Conservation (phyloP, 257 asterid species). For the Agastache rugosa region DNA sequence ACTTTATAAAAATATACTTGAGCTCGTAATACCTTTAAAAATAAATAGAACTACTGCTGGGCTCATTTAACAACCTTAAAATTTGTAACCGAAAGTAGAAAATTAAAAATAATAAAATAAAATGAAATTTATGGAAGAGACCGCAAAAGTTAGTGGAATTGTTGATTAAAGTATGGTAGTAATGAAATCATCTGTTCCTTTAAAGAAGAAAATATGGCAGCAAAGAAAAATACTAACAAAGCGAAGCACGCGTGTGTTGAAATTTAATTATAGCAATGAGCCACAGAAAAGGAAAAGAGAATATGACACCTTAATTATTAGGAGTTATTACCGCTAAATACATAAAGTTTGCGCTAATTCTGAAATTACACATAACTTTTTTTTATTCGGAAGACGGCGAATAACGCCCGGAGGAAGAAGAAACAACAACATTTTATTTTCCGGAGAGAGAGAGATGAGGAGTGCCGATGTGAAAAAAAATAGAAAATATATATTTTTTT, state of each 20-base stretch:
- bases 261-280: conserved; percentile 28
- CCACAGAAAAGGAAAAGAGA: conserved; percentile 20
- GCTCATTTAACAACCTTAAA: background rate
- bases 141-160: conserved; percentile 37
- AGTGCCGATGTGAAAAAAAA: too few species aligned
- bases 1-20: too few species aligned
- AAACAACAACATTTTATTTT: too few species aligned
- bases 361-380: too few species aligned
- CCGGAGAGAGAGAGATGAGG: too few species aligned
- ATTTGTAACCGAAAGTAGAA: conserved; percentile 11
- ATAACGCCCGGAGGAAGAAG: too few species aligned
- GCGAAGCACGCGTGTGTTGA: conserved; percentile 48
- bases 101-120: background rate
- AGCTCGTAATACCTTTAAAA: too few species aligned
- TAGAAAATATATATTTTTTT: too few species aligned
- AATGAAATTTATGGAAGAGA: background rate
- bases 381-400: too few species aligned
- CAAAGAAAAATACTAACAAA: conserved; percentile 22
- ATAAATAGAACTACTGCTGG: too few species aligned
- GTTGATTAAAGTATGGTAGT: conserved; percentile 37
- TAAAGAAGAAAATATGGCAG: conserved; percentile 17
- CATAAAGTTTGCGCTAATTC: too few species aligned
- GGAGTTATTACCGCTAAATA: too few species aligned
- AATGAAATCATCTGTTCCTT: conserved; percentile 26
- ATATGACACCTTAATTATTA: conserved; percentile 39